Base-by-base conservation (phyloP, 495 filamentous ascomycete genomes). In the Talaromyces thailandensis region DNA sequence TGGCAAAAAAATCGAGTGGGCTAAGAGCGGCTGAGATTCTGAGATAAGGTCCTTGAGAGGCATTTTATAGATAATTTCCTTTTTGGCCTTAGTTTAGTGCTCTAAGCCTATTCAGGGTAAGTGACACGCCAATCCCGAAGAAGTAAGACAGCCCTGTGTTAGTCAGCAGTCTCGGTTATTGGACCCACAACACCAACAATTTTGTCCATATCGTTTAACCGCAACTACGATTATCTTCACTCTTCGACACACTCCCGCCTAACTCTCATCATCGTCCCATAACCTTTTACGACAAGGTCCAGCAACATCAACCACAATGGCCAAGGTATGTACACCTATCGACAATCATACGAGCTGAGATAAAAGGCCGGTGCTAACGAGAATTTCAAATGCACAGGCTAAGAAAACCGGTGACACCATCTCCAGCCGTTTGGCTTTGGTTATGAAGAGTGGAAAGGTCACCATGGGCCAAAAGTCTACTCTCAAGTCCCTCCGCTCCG, bases 361-460 rank as follows among this genome's bases (percentile, higher is more conserved):
- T 14, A 9, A n/a, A 40, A 9, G 12, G 35, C 3, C 16, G 0
- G 35, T 40, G 35, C 35, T 40, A 40, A 40, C 14, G 14, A 40
- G 35, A 40, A 14, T 16, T 40, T 6, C 28, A n/a, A n/a, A n/a
- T 60, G n/a, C 31, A 29, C 58, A 63, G 53, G 53, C 62, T 32
- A 63, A 63, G 62, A 63, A 63, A 35, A 48, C 51, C 62, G 62
- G 62, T 58, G 62, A 63, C 40, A 63, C 62, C 52, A 50, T 63
- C 51, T 58, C 62, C 82, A 86, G 87, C 75, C 88, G 89, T 76
- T 82, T 94, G 66, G 90, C 90, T 72, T 86, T 96, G 77, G 93
- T 96, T 64, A 94, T 97, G 89, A 97, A 96, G 85, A 90, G 86
- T 63, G 93, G 92, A 69, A 96, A 96, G 81, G 88, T 93, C 74